Conservation (phyloP, 2,329 filamentous ascomycete genomes). For the Paecilomyces dactylethromorphus region DNA sequence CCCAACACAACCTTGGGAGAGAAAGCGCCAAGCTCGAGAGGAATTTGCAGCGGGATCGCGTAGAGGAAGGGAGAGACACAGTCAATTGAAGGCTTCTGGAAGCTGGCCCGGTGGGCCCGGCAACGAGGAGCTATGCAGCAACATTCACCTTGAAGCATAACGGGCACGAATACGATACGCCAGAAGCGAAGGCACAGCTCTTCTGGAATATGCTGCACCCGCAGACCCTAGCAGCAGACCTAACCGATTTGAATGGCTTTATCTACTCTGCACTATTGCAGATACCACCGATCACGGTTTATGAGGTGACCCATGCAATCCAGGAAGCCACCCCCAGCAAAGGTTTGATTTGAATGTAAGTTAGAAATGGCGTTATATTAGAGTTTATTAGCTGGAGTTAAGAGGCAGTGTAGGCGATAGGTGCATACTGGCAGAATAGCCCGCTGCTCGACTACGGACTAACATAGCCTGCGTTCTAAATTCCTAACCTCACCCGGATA, state of each 20-base stretch:
- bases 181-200: neutral
- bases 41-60: neutral
- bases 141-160: neutral
- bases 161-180: neutral
- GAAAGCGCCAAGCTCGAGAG: neutral
- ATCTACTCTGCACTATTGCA: neutral
- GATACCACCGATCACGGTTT: slow-evolving; percentile 2
- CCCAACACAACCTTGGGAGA: neutral
- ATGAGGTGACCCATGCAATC: slow-evolving; percentile 5
- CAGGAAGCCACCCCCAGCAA: no score
- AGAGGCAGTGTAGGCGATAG: no score
- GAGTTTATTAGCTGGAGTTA: no score
- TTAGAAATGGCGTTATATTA: no score
- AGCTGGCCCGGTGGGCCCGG: neutral
- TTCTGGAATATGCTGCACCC: slow-evolving; percentile 3
- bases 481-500: no score
- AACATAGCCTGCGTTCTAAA: no score
- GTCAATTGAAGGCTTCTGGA: neutral
- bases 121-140: neutral
- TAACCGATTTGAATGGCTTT: neutral
- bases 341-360: no score
- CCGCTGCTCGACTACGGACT: no score
- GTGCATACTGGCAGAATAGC: no score
- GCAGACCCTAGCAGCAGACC: neutral
- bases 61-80: neutral